A percentile compares a stretch with the other conserved stretches of the same genome.
Conservation (phyloP, 441 rosid genomes). For the Croton setiger region DNA sequence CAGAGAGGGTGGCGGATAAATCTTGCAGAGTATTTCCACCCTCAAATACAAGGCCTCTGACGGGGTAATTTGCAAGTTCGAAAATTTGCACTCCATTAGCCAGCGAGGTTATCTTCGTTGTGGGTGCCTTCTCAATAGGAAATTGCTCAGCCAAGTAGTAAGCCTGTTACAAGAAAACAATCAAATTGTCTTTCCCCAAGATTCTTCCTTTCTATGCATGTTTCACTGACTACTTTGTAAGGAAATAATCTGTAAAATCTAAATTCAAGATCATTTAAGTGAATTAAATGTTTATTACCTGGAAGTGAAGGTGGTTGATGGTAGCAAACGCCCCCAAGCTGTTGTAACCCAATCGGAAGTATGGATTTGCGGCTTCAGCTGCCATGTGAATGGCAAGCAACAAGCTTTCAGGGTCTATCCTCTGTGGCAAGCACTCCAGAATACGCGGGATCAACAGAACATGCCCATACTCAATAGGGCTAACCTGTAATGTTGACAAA, state of each 20-base stretch:
- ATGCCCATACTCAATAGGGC: slow-evolving; percentile 97
- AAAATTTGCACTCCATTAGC: slow-evolving; percentile 56
- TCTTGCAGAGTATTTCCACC: slow-evolving; percentile 59
- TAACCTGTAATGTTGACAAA: slow-evolving; percentile 50
- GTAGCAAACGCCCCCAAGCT: slow-evolving; percentile 99
- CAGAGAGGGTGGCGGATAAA: slow-evolving; percentile 60
- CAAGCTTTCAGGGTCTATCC: slow-evolving; percentile 85
- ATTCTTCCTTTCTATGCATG: not conserved
- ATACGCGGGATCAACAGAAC: slow-evolving; percentile 89
- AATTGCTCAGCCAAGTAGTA: slow-evolving; percentile 83
- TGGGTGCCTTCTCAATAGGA: slow-evolving; percentile 82
- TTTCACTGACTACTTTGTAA: not conserved
- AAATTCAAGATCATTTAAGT: not conserved
- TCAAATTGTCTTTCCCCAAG: not conserved
- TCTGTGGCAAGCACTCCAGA: slow-evolving; percentile 90
- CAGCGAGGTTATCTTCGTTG: slow-evolving; percentile 48
- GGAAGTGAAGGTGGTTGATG: slow-evolving; percentile 97
- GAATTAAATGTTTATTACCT: slow-evolving; percentile 39
- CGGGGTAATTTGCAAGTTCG: slow-evolving; percentile 72
- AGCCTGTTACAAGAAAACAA: slow-evolving; percentile 48
- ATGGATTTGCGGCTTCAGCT: slow-evolving; percentile 75
- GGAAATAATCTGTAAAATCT: not conserved
- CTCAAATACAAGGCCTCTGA: slow-evolving; percentile 83
- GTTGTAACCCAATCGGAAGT: slow-evolving; percentile 93
- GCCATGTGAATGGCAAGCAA: slow-evolving; percentile 88